These are phyloP conservation scores for Neofusicoccum laricinum DNA, from an alignment of 2,329 filamentous ascomycete species.

Conservation along the genomic window DNA sequence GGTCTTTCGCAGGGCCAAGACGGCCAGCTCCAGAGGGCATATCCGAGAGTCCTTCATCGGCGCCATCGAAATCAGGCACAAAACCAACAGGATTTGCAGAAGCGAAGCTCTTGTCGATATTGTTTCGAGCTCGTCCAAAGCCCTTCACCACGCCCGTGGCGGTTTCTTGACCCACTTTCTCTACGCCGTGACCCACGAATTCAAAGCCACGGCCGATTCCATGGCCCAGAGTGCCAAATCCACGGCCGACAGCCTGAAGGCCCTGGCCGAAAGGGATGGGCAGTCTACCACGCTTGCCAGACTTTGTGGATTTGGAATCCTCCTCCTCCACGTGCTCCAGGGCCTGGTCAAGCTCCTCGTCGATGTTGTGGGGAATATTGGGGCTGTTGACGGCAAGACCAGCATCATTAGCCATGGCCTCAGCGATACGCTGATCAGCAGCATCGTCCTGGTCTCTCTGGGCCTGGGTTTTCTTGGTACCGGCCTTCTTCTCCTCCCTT, in stretches of 20 bases:
- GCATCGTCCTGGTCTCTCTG: background rate
- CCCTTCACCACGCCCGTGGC: background rate
- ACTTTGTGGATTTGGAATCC: background rate
- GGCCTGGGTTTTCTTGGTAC: background rate
- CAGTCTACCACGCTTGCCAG: constrained; percentile 25
- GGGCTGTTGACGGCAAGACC: constrained; percentile 5
- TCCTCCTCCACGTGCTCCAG: background rate
- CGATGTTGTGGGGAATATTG: constrained; percentile 4
- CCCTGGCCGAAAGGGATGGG: constrained; percentile 37
- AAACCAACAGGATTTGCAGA: background rate
- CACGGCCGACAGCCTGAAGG: background rate
- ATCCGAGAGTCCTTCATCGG: background rate
- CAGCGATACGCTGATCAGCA: background rate
- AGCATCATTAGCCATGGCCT: background rate
- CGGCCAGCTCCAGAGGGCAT: background rate
- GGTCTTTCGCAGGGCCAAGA: background rate
- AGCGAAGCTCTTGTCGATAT: background rate
- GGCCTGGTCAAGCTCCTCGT: constrained; percentile 10
- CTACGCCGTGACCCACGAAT: constrained; percentile 10
- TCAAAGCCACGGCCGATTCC: constrained; percentile 13
- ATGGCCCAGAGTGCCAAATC: background rate
- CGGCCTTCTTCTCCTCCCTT: background rate
- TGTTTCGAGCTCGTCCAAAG: background rate
- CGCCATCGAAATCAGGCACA: background rate
- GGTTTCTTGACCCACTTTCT: constrained; percentile 4